Evolutionary conservation across 192 early-diverging fungal genomes (phyloP), one percentile per base, ranked within the genome.

Genomic region (Coemansia sp.): DNA sequence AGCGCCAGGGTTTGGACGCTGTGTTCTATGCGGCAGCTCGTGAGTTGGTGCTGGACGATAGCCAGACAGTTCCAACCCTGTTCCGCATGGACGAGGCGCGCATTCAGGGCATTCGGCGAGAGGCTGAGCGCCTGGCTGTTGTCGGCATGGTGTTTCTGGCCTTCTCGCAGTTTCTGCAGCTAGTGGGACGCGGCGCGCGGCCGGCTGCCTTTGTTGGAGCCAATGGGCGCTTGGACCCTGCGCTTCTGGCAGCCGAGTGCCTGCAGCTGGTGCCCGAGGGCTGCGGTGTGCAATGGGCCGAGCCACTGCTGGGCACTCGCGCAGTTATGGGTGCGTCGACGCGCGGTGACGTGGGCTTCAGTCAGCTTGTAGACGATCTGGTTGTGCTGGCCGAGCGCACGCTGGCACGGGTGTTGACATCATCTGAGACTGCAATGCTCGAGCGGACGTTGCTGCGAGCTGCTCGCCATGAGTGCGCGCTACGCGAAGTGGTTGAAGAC

Each of bases 1-100:
- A 63, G 5, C 17, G 8, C 7, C 37, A 25, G 35, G 59, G 71
- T 25, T 67, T 73, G 4, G 71, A 73, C 59, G 52, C 55, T 12
- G 62, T 79, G 24, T 79, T 73, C 32, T 53, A 57, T 12, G 60
- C 60, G 19, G 68, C 64, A 0, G 70, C 58, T 8, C 76, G 76
- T n/a, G 72, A 73, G 8, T 58, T 79, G 60, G 57, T 79, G 45
- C 62, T 79, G n/a, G 76, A 74, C 52, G 76, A 74, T 43, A 72
- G 72, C 25, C 67, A 59, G 47, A 2, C 61, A 2, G 59, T 69
- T 37, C 76, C 76, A 2, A 58, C 56, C 25, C 71, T 74, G 21
- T 73, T 79, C 54, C 76, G 72, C 53, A 79, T 79, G 76, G 76
- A 79, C 55, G 76, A 79, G 25, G 67, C 55, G 5, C 76, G 76